Evolutionary conservation across 1,139 yeast genomes (phyloP), one percentile per base, ranked within the genome.

Genomic region (Hyphopichia pseudoburtonii): DNA sequence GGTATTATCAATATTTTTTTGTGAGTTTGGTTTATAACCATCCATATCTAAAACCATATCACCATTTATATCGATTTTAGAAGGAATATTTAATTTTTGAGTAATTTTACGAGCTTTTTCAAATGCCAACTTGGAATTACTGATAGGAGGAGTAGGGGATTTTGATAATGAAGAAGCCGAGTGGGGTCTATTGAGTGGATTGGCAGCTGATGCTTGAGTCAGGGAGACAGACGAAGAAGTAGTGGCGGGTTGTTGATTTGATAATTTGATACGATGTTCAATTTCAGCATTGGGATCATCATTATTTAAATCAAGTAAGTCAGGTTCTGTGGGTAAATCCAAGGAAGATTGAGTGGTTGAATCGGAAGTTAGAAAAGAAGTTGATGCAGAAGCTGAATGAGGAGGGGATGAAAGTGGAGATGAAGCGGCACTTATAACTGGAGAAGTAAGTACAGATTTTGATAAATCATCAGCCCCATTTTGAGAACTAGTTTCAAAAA

Each of bases 21-120:
- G 72, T 26, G 85, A 82, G 48, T 84, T 87, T 24, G 96, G 86
- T 62, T 90, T 92, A 64, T 94, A 94, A 18, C 99, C 99, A 51
- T 89, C 95, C 83, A 92, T 87, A 63, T 94, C 99, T 34, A 94
- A 67, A 33, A 90, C 78, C 53, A 94, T 74, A 55, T 90, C 96
- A 10, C 98, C 98, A 52, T 88, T 87, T 46, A 85, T 82, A 46
- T 88, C 95, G 30, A 90, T 77, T 48, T 83, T 88, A 16, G 95
- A 83, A 1, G 97, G 97, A 28, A 92, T 90, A 50, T 89, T 87
- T 48, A 89, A 72, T 53, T 76, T 80, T 47, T 77, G 73, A 15
- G 95, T 82, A 30, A 92, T 70, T 37, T 78, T 78, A 48, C 78
- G 78, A 5, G 88, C 87, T 44, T 81, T 73, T 47, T 82, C 86